Percentiles rank a stretch among this genome's conserved stretches.
These are phyloP conservation scores for Perilla frutescens DNA, from an alignment of 257 asterid species.

Conservation along the genomic window DNA sequence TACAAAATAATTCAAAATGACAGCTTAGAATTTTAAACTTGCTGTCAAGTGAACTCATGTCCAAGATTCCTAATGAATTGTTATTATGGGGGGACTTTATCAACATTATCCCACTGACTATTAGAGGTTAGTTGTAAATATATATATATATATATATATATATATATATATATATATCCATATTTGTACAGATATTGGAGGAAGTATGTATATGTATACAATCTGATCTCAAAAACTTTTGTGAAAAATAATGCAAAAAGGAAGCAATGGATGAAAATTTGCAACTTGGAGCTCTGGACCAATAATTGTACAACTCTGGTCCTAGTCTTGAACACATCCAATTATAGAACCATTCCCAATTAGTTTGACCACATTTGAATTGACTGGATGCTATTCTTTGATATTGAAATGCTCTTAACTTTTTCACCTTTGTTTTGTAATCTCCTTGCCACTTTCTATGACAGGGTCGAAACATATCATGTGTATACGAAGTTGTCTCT, in stretches of 20 bases:
- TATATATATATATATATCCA: too few relatives aligned
- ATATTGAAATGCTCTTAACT: not conserved
- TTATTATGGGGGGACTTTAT: too few relatives aligned
- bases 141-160: too few relatives aligned
- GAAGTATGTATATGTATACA: not conserved
- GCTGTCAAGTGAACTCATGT: not conserved
- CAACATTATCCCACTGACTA: too few relatives aligned
- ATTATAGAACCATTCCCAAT: constrained; percentile 35
- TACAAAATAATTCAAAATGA: not conserved
- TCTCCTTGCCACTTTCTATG: not conserved
- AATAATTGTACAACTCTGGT: constrained; percentile 39
- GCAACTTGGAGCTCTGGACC: constrained; percentile 23
- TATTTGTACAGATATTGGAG: not conserved
- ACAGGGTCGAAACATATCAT: constrained; percentile 47
- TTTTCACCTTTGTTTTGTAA: not conserved
- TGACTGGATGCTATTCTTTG: not conserved
- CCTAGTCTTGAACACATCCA: constrained; percentile 35
- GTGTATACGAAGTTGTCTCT: constrained; percentile 38
- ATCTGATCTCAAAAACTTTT: not conserved
- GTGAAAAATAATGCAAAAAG: constrained; percentile 13
- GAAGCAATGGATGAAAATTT: constrained; percentile 20
- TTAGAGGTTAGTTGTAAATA: too few relatives aligned
- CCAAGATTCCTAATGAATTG: not conserved
- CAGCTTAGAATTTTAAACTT: not conserved
- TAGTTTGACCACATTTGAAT: constrained; percentile 38